These are phyloP conservation scores for Cercospora sp. DNA, from an alignment of 2,329 filamentous ascomycete species.

Conservation along the genomic window DNA sequence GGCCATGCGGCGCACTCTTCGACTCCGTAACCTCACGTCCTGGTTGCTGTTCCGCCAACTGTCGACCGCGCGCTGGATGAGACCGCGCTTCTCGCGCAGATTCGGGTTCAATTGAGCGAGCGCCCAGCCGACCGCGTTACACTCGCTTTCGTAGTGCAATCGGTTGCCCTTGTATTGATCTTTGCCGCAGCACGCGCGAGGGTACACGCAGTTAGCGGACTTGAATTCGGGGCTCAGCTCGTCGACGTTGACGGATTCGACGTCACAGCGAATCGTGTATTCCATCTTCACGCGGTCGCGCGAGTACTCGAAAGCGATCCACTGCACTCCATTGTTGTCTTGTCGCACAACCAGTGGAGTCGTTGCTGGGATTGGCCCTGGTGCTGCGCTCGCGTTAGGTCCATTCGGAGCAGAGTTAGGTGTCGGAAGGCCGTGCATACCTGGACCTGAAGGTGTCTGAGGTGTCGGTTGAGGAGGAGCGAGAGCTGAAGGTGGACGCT, in stretches of 20 bases:
- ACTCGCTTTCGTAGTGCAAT: conserved; percentile 95
- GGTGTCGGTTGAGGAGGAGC: conserved; percentile 32
- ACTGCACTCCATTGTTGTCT: conserved; percentile 94
- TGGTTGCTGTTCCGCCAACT: conserved; percentile 99
- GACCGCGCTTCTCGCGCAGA: conserved; percentile 85
- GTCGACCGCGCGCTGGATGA: conserved; percentile 96
- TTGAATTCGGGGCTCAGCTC: conserved; percentile 86
- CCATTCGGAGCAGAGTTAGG: conserved; percentile 43
- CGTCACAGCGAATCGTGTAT: conserved; percentile 96
- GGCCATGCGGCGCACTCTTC: conserved; percentile 89
- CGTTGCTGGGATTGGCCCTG: conserved; percentile 93
- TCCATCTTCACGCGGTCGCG: conserved; percentile 98
- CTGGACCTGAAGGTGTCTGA: conserved; percentile 36
- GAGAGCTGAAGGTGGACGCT: conserved; percentile 30
- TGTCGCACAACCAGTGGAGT: conserved; percentile 92
- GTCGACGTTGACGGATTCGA: conserved; percentile 93
- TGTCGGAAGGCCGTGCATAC: conserved; percentile 29
- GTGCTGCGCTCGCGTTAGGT: conserved; percentile 85
- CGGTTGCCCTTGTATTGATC: conserved; percentile 96
- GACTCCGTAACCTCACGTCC: conserved; percentile 84
- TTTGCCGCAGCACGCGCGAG: conserved; percentile 88
- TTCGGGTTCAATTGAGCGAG: conserved; percentile 89
- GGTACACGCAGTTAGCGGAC: conserved; percentile 97
- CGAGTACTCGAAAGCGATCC: conserved; percentile 98
- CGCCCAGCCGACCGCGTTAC: conserved; percentile 99